Base-by-base conservation (phyloP, 129 eudicot species). In the Erigeron canadensis region DNA sequence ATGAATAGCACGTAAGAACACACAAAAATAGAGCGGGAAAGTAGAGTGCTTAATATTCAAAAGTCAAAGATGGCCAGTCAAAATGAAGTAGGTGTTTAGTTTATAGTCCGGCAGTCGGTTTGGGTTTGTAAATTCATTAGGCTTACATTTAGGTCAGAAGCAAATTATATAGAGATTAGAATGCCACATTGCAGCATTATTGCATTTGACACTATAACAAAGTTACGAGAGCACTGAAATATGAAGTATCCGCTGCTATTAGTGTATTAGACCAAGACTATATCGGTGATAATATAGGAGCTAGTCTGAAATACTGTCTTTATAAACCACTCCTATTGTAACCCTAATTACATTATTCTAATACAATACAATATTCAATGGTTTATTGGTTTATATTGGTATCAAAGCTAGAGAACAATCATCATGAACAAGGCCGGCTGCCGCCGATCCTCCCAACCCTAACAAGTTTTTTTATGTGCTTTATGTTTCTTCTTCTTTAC, bases 141-240 rank as follows among this genome's bases (percentile, higher is more conserved):
- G 50, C 55, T 5, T 21, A 28, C 39, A 38, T 22, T 12, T 10
- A 41, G 65, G 41, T 51, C 4, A 11, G 41, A 55, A 41, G 10
- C 13, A 38, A 28, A 28, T 28, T 28, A 28, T 28, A 28, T 28
- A 28, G 34, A 28, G 34, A 28, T 28, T 28, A 28, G 16, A 70
- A 56, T 70, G 41, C 41, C 10, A 59, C 57, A 7, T 43, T 57
- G 67, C 45, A 58, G 23, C 5, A 28, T 28, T 3, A 28, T 28
- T 28, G 58, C 47, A 21, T 67, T 67, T 39, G 51, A 54, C 40
- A 39, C 18, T 19, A 16, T n/a, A 40, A 12, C 51, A 55, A 39
- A 40, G 65, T 70, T 70, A 40, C 50, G 38, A 39, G 63, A 39
- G 38, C 48, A 58, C 17, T 55, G 39, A 50, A 69, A 10, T 17